Conservation (phyloP, 352 stramenopile species). For the Pythium guiyangense region DNA sequence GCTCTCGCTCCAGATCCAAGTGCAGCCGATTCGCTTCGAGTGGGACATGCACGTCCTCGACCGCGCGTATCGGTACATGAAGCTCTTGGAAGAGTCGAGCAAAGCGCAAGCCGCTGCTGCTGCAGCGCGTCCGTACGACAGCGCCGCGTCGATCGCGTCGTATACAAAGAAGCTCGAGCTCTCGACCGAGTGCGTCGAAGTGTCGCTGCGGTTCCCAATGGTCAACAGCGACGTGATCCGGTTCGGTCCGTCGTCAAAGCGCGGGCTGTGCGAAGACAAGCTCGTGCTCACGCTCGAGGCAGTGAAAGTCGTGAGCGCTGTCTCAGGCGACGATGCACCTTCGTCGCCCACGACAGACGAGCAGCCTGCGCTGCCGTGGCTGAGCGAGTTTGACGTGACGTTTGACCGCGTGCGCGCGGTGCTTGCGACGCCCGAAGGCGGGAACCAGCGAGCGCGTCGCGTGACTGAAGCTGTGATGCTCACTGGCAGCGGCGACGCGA, state of each 20-base stretch:
- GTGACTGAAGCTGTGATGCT: conserved; percentile 45
- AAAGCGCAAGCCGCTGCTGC: conserved; percentile 12
- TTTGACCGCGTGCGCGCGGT: conserved; percentile 49
- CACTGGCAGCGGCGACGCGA: conserved; percentile 30
- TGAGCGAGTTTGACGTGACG: conserved; percentile 56
- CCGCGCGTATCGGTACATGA: conserved; percentile 65
- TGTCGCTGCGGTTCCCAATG: conserved; percentile 81
- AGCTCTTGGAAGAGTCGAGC: conserved; percentile 57
- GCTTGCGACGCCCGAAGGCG: conserved; percentile 44
- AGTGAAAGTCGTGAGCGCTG: conserved; percentile 31
- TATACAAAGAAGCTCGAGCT: conserved; percentile 62
- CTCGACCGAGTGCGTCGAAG: conserved; percentile 63
- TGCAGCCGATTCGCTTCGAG: conserved; percentile 74
- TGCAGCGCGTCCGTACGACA: conserved; percentile 1
- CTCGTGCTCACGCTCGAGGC: conserved; percentile 62
- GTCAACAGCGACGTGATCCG: conserved; percentile 80
- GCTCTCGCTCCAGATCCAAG: conserved; percentile 57
- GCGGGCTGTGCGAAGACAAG: conserved; percentile 79
- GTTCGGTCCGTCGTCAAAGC: conserved; percentile 74
- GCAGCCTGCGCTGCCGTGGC: conserved; percentile 38
- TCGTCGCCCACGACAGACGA: neutral
- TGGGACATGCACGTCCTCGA: conserved; percentile 87
- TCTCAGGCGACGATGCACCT: neutral
- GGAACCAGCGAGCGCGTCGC: conserved; percentile 42
- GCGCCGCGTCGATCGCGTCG: conserved; percentile 6